phyloP scores from a whole-genome alignment of 2,329 filamentous ascomycete species.

The Cladosporium sp. region DNA sequence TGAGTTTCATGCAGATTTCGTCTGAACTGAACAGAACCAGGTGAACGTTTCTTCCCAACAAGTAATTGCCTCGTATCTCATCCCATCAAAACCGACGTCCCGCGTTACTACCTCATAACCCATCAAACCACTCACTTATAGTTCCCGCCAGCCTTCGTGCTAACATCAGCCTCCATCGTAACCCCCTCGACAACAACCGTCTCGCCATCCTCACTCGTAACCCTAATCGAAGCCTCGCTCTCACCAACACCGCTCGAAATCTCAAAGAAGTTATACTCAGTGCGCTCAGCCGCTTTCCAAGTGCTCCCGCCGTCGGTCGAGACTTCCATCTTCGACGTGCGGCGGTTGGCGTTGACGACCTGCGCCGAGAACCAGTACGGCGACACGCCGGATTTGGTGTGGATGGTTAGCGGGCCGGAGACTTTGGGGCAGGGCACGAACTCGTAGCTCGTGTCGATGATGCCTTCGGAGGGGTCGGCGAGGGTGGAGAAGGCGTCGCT shows the following conservation, averaged over 20 bases:
- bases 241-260: conserved; percentile 16
- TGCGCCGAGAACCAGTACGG: conserved; percentile 59
- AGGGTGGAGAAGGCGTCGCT: conserved; percentile 47
- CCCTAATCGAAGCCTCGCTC: conserved; percentile 17
- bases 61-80: neutral
- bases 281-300: conserved; percentile 54
- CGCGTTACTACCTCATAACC: no score
- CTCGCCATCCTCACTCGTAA: conserved; percentile 16
- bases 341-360: conserved; percentile 59
- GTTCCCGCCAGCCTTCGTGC: conserved; percentile 20
- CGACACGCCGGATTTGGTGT: conserved; percentile 52
- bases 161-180: conserved; percentile 15
- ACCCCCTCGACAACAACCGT: conserved; percentile 22
- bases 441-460: conserved; percentile 49
- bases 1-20: neutral
- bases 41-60: no score
- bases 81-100: neutral
- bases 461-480: conserved; percentile 41
- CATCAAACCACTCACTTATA: conserved; percentile 11
- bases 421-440: conserved; percentile 49
- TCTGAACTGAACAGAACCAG: no score
- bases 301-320: conserved; percentile 58
- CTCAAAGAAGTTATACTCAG: conserved; percentile 36
- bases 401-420: conserved; percentile 45
- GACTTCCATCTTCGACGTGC: conserved; percentile 55